Base-by-base conservation (phyloP, 139 green algal species). In the Mesotaenium endlicherianum region DNA sequence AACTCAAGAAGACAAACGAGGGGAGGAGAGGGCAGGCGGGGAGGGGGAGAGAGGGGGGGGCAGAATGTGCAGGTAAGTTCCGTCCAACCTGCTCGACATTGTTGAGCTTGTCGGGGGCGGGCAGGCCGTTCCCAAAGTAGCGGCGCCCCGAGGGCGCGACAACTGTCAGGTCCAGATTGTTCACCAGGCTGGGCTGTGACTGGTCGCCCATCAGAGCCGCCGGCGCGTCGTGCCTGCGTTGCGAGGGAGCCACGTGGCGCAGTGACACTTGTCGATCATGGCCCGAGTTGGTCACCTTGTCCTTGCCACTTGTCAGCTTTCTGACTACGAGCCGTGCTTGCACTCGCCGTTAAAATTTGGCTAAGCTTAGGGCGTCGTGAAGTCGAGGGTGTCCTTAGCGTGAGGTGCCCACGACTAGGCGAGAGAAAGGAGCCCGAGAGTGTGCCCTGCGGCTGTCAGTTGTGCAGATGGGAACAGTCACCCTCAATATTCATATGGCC, bases 1-100 rank as follows among this genome's bases (percentile, higher is more conserved):
- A 11, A 26, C 47, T 8, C 47, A 57, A n/a, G n/a, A n/a, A n/a
- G n/a, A n/a, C n/a, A n/a, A n/a, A n/a, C n/a, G n/a, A n/a, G n/a
- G n/a, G n/a, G n/a, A n/a, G n/a, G n/a, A n/a, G n/a, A n/a, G n/a
- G n/a, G n/a, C n/a, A n/a, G n/a, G n/a, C n/a, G n/a, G n/a, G n/a
- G n/a, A n/a, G n/a, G n/a, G n/a, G n/a, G n/a, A n/a, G n/a, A n/a
- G n/a, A n/a, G n/a, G n/a, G n/a, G n/a, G n/a, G n/a, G n/a, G n/a
- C n/a, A n/a, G n/a, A n/a, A n/a, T n/a, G n/a, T n/a, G n/a, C n/a
- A n/a, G n/a, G n/a, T n/a, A n/a, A n/a, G n/a, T n/a, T n/a, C n/a
- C n/a, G n/a, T n/a, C 60, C 43, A n/a, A 82, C 75, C 42, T 82
- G 75, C 78, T 85, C 78, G 3, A 85, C 78, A 16, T 69, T 85